Percentiles rank a stretch among this genome's conserved stretches.
phyloP scores from a whole-genome alignment of 495 filamentous ascomycete species.

The Neurospora africana region DNA sequence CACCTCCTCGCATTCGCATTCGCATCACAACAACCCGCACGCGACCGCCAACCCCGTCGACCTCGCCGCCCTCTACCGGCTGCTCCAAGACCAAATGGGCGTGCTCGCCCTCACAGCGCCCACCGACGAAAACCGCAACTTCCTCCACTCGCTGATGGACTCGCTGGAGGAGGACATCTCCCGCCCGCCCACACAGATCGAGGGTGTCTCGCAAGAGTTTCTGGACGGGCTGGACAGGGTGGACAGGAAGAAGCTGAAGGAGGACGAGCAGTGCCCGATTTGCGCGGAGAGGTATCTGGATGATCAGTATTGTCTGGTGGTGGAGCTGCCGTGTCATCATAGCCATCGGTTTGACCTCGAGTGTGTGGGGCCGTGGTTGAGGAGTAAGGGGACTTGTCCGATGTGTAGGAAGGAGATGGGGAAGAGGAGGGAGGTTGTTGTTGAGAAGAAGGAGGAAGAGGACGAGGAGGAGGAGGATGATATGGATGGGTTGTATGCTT shows the following conservation, averaged over 20 bases:
- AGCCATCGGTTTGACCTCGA: conserved; percentile 84
- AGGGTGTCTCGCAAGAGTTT: conserved; percentile 71
- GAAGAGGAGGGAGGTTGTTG: conserved; percentile 54
- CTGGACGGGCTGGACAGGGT: conserved; percentile 76
- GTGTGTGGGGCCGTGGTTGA: conserved; percentile 88
- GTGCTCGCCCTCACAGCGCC: conserved; percentile 36
- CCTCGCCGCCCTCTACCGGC: conserved; percentile 49
- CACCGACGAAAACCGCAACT: conserved; percentile 50
- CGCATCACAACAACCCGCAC: conserved; percentile 44
- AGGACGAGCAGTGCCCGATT: conserved; percentile 69
- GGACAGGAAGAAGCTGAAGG: conserved; percentile 53
- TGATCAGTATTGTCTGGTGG: conserved; percentile 70
- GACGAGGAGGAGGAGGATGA: conserved; percentile 53
- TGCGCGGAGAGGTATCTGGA: conserved; percentile 78
- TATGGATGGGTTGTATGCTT: conserved; percentile 69
- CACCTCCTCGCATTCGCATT: background rate
- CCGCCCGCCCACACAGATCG: conserved; percentile 53
- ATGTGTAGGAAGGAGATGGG: conserved; percentile 71
- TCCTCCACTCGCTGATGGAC: conserved; percentile 51
- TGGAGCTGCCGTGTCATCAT: conserved; percentile 72
- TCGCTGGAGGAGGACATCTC: conserved; percentile 52
- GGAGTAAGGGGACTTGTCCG: conserved; percentile 80
- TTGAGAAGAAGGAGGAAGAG: conserved; percentile 34
- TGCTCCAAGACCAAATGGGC: conserved; percentile 40
- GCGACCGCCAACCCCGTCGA: conserved; percentile 64